These are phyloP conservation scores for Beauveria sp. DNA, from an alignment of 2,329 filamentous ascomycete species.

Conservation along the genomic window DNA sequence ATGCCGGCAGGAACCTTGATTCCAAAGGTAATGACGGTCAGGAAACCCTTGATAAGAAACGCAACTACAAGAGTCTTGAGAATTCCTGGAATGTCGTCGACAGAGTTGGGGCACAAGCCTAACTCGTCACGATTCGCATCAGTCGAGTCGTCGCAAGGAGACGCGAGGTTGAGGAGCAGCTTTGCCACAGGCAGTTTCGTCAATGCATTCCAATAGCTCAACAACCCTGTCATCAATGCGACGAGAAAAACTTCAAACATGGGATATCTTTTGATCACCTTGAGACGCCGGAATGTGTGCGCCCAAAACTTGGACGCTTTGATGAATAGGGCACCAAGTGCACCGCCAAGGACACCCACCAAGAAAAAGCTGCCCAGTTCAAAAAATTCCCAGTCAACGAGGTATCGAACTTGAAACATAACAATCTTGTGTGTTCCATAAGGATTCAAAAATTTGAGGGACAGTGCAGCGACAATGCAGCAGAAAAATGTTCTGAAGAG, in stretches of 20 bases:
- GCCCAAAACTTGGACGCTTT: slow-evolving; percentile 92
- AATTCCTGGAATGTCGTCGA: slow-evolving; percentile 71
- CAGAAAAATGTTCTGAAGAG: slow-evolving; percentile 97
- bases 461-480: slow-evolving; percentile 86
- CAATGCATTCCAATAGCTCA: slow-evolving; percentile 90
- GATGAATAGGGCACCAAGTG: slow-evolving; percentile 85
- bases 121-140: slow-evolving; percentile 54
- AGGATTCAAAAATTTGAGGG: slow-evolving; percentile 89
- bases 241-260: slow-evolving; percentile 84
- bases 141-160: slow-evolving; percentile 66
- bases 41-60: slow-evolving; percentile 79
- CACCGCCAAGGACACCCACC: slow-evolving; percentile 79
- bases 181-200: slow-evolving; percentile 87
- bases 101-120: slow-evolving; percentile 67
- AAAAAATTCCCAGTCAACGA: slow-evolving; percentile 88
- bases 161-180: slow-evolving; percentile 81
- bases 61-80: slow-evolving; percentile 65
- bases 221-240: slow-evolving; percentile 71
- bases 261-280: slow-evolving; percentile 72
- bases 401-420: slow-evolving; percentile 87
- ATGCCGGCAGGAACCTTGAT: slow-evolving; percentile 96
- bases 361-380: slow-evolving; percentile 79
- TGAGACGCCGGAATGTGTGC: slow-evolving; percentile 73
- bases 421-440: slow-evolving; percentile 97
- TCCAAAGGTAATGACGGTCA: slow-evolving; percentile 89